A percentile compares a stretch with the other conserved stretches of the same genome.
Conservation (phyloP, 305 asterid genomes). For the Solanum hybrid region DNA sequence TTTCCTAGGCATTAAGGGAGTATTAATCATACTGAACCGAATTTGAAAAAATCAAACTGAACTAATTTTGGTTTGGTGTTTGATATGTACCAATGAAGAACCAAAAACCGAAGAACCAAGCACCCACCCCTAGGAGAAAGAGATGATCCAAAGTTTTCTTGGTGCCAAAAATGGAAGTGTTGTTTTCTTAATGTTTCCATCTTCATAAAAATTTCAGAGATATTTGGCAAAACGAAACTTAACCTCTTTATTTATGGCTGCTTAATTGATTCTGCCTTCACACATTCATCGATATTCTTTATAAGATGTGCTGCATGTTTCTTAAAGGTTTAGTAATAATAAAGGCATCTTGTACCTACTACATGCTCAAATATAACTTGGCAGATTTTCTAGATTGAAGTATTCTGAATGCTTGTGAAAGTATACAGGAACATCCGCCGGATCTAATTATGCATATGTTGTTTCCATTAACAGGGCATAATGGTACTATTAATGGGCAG, state of each 20-base stretch:
- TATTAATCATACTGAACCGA: not conserved
- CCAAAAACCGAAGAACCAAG: not conserved
- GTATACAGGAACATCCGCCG: not conserved
- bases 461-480: slow-evolving; percentile 48
- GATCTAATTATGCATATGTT: not conserved
- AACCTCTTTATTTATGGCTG: not conserved
- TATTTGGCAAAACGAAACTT: not conserved
- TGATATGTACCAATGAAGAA: not conserved
- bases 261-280: not conserved
- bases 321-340: not conserved
- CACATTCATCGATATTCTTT: not conserved
- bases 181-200: not conserved
- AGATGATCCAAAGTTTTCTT: not conserved
- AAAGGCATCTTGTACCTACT: not conserved
- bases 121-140: not conserved
- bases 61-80: not conserved
- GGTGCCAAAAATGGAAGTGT: not conserved
- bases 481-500: slow-evolving; percentile 90
- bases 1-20: not conserved
- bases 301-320: not conserved
- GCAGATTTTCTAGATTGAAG: not conserved
- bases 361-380: not conserved
- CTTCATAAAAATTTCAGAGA: not conserved
- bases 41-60: not conserved
- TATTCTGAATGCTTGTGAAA: not conserved